A percentile compares a stretch with the other conserved stretches of the same genome.
phyloP scores from a whole-genome alignment of 805 yeast species.

The Monosporozyma solicola region DNA sequence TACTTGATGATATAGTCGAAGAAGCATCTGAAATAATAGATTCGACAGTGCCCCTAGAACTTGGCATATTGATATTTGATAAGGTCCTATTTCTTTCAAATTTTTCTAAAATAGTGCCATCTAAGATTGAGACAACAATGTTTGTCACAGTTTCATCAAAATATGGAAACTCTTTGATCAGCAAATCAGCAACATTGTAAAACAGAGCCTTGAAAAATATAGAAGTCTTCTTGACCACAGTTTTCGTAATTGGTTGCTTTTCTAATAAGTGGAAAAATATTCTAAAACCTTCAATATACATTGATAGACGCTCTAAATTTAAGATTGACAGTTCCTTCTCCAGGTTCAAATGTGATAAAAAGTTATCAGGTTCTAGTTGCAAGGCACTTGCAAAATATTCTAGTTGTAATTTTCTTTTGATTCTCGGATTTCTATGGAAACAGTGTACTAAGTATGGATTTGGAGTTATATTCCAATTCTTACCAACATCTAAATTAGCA shows the following conservation, averaged over 20 bases:
- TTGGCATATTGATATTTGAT: background rate
- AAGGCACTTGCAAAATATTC: conserved; percentile 20
- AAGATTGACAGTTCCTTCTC: conserved; percentile 8
- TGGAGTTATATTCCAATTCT: conserved; percentile 10
- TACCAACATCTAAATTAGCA: conserved; percentile 11
- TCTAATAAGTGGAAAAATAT: conserved; percentile 18
- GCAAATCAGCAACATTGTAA: conserved; percentile 11
- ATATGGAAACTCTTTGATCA: conserved; percentile 14
- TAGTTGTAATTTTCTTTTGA: conserved; percentile 14
- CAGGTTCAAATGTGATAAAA: conserved; percentile 19
- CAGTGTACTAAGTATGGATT: conserved; percentile 12
- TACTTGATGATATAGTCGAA: background rate
- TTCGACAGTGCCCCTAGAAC: background rate
- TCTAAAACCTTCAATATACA: conserved; percentile 30
- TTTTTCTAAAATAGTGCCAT: conserved; percentile 9
- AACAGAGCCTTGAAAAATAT: conserved; percentile 23
- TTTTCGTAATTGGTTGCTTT: conserved; percentile 13
- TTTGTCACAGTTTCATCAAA: conserved; percentile 14
- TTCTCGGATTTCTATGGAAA: conserved; percentile 12
- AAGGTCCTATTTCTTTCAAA: conserved; percentile 6
- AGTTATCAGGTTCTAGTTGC: conserved; percentile 22
- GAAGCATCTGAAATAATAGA: background rate
- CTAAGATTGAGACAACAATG: conserved; percentile 14
- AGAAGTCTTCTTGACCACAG: conserved; percentile 10
- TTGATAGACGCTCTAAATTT: conserved; percentile 15